A percentile compares a stretch with the other conserved stretches of the same genome.
Evolutionary conservation across 169 alveolate genomes (phyloP).

Genomic region (Miamiensis avidus): DNA sequence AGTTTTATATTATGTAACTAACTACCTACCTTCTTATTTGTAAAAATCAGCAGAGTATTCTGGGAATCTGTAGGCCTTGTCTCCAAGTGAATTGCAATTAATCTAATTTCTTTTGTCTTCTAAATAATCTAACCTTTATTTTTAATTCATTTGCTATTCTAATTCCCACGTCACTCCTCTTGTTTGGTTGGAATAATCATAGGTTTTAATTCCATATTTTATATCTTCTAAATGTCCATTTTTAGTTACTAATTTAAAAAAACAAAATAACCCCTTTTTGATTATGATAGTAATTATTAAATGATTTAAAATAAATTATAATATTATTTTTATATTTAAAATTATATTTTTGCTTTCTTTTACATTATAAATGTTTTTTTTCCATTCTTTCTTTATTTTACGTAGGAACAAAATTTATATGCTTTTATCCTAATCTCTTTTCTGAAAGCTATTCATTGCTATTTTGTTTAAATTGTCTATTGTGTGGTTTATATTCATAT

Average conservation of each 20-base stretch:
- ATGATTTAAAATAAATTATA: too few relatives aligned
- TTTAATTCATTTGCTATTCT: background rate
- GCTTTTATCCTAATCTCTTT: background rate
- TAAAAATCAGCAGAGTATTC: constrained; percentile 39
- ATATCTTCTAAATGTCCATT: background rate
- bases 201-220: background rate
- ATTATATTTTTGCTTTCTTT: background rate
- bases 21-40: constrained; percentile 28
- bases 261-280: too few relatives aligned
- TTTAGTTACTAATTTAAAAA: background rate
- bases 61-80: constrained; percentile 41
- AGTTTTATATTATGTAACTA: background rate
- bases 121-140: background rate
- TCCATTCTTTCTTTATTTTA: background rate
- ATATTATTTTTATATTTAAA: too few relatives aligned
- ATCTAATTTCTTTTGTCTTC: background rate
- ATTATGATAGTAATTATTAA: too few relatives aligned
- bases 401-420: background rate
- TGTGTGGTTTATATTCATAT: constrained; percentile 14
- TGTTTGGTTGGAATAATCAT: background rate
- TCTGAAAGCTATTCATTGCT: constrained; percentile 15
- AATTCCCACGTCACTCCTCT: background rate
- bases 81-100: constrained; percentile 17
- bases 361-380: background rate
- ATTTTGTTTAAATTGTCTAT: background rate